Evolutionary conservation across 495 filamentous ascomycete species (phyloP), one percentile per base, ranked within the genome.

Genomic region (Letharia lupina): DNA sequence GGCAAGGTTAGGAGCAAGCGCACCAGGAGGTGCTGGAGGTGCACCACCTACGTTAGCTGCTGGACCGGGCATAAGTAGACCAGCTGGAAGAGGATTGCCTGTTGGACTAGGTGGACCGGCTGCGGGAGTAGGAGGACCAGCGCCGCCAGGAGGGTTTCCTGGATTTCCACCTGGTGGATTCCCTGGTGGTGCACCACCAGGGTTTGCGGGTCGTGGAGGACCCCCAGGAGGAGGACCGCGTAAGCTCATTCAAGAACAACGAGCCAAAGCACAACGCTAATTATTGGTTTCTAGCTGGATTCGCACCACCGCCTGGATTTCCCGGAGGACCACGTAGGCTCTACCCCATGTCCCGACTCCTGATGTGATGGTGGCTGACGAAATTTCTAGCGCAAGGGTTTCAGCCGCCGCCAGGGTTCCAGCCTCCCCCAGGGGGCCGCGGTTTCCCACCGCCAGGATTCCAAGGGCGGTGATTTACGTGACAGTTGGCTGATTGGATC

Each of bases 51-150:
- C 89, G 59, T 81, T 96, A 67, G 80, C 85, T 48, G 84, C 93
- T 69, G 95, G 95, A 60, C 89, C 94, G 66, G 94, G 94, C 70
- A 91, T 97, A 73, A 87, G 89, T 68, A 88, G 91, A 71, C 92
- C 95, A 74, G 92, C 93, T 74, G 94, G 95, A 67, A 85, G 94
- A 74, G 95, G 94, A 70, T 83, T 94, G 67, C 91, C 93, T 11
- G 81, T 90, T 70, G 91, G 91, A 69, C 85, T 95, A 70, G 90
- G 88, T 74, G 94, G 95, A 20, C 94, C 94, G 61, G 91, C 90
- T 75, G 89, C 90, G 70, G 93, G 93, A 73, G 88, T 96, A 74
- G 93, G 91, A 70, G 91, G 89, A 64, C 86, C 86, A 41, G 83
- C 84, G 40, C 90, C 91, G 45, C 87, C 78, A 31, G 79, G 82